Base-by-base conservation (phyloP, 2,329 filamentous ascomycete genomes). In the Neopestalotiopsis sp. region DNA sequence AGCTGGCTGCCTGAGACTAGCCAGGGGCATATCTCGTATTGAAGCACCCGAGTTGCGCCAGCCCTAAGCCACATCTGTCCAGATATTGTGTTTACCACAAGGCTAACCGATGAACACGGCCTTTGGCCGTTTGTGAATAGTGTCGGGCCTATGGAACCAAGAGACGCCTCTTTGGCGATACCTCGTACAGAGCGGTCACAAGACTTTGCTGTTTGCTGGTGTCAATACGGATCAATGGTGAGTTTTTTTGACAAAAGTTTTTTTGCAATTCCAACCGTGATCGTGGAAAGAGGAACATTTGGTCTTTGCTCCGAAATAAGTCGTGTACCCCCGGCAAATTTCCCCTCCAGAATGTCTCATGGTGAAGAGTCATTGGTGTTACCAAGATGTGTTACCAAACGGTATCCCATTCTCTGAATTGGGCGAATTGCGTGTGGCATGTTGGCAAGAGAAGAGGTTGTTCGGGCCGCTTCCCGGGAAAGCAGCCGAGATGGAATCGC, bases 211-310 rank as follows among this genome's bases (percentile, higher is more conserved):
- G 24, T 89, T 90, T 71, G 79, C 85, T 1, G 88, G 88, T 0
- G 88, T 89, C 13, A 90, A 90, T 73, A 89, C 88, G 2, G 88
- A 90, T 76, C 87, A 89, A 74, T 90, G 88, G 45, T 53, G 17
- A 53, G 45, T 53, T 20, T 49, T 6, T 49, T 49, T n/a, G 42
- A 49, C 4, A 49, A 28, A 28, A 28, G 24, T 28, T 28, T 28
- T 28, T 24, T 28, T 28, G 24, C 24, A 28, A 28, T 28, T 28
- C 24, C 24, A 28, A 28, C 24, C 24, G 24, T 28, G 24, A 28
- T 28, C 24, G 24, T 28, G 24, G 24, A 28, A 28, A 28, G 24
- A 28, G 24, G 24, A 28, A 28, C 24, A 28, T 28, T 28, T 28
- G 24, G 24, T 28, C 24, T 28, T 28, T 28, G 24, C 24, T 28